A percentile compares a stretch with the other conserved stretches of the same genome.
Conservation (phyloP, 371 early-diverging fungal genomes). For the Choanephora cucurbitarum region DNA sequence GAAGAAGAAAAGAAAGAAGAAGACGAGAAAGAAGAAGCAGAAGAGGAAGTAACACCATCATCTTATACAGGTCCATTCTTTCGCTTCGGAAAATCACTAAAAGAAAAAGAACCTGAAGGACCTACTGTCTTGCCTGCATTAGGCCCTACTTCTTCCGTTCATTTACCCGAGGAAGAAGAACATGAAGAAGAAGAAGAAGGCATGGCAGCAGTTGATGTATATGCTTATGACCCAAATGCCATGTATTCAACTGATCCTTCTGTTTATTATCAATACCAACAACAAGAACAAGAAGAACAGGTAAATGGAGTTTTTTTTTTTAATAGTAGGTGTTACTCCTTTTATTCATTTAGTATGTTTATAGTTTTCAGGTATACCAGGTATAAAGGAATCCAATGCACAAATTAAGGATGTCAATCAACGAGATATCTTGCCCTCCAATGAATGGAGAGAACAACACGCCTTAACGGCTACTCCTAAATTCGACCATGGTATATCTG, state of each 20-base stretch:
- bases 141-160: constrained; percentile 10
- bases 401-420: constrained; percentile 56
- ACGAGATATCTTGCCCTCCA: constrained; percentile 47
- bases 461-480: constrained; percentile 24
- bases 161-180: constrained; percentile 11
- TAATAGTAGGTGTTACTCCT: no score
- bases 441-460: constrained; percentile 43
- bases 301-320: no score
- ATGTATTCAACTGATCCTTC: constrained; percentile 52
- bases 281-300: constrained; percentile 30
- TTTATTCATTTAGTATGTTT: no score
- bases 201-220: constrained; percentile 31
- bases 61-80: constrained; percentile 34
- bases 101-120: constrained; percentile 20
- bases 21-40: constrained; percentile 18
- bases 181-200: constrained; percentile 22
- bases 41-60: constrained; percentile 21
- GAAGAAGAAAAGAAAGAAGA: constrained; percentile 15
- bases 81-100: constrained; percentile 31
- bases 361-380: constrained; percentile 45
- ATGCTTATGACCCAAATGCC: constrained; percentile 47
- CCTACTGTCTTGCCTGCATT: constrained; percentile 7
- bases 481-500: constrained; percentile 27
- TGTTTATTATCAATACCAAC: constrained; percentile 48
- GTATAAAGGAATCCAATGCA: constrained; percentile 40